Base-by-base conservation (phyloP, 805 yeast genomes). In the Candida coquimbonensis region DNA sequence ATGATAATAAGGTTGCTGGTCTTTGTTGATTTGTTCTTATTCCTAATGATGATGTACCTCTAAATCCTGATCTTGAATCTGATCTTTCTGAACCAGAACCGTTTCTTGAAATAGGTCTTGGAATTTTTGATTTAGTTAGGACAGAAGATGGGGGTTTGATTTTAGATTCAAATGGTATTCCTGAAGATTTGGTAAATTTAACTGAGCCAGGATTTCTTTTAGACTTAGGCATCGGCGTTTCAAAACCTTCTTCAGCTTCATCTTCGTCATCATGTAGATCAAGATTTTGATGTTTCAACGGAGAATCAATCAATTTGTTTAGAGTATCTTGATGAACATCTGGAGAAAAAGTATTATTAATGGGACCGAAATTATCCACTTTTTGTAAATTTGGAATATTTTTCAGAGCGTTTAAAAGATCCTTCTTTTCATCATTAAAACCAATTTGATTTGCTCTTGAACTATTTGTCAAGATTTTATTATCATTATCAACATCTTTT, bases 381-480 rank as follows among this genome's bases (percentile, higher is more conserved):
- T 47, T 41, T 38, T 47, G 51, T 46, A 56, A 44, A 3, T 53
- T 52, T 14, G 57, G 56, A 12, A 53, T 51, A 19, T 49, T 48
- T 32, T 42, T 44, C 24, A 48, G 7, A 39, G 6, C 48, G 26
- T 39, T 53, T 4, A 53, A 41, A 4, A 32, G 17, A 21, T 49
- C 31, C n/a, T 36, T 39, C 17, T 41, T 45, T 24, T 41, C 39
- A 17, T 40, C 25, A 16, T 35, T 16, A 29, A 31, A 21, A 14
- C 19, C 56, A 7, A 52, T 24, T 16, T 45, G 47, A 32, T 57
- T 54, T 1, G 38, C 49, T 32, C 39, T 54, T 0, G 40, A 34
- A 36, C 52, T 51, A 11, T 54, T 52, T 0, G 42, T 33, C 40
- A 54, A 47, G 3, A 47, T 45, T 24, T 43, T 39, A 16, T 31